These are phyloP conservation scores for Acanthamoeba healyi DNA, from an alignment of 208 protist genomes.

Conservation along the genomic window DNA sequence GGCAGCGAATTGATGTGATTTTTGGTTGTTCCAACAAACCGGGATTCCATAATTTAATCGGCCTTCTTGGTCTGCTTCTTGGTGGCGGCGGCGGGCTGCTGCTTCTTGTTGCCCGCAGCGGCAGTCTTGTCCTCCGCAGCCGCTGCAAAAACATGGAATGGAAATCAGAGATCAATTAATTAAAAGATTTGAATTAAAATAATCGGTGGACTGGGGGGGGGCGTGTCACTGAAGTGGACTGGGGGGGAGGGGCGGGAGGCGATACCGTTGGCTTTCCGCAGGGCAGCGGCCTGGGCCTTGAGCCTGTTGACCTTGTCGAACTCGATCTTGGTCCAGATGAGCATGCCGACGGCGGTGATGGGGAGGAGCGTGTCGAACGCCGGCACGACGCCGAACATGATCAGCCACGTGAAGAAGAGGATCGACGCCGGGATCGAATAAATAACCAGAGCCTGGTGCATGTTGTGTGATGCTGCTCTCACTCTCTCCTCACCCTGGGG, in stretches of 20 bases:
- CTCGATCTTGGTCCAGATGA: conserved; percentile 68
- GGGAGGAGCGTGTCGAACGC: conserved; percentile 56
- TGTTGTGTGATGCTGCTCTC: background rate
- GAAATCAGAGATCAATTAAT: too few species aligned
- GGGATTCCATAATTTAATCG: conserved; percentile 8
- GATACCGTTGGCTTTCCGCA: conserved; percentile 35
- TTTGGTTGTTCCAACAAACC: too few species aligned
- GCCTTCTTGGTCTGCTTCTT: conserved; percentile 15
- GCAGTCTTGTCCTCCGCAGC: background rate
- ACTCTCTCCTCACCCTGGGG: too few species aligned
- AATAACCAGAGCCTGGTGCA: conserved; percentile 52
- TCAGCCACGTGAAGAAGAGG: conserved; percentile 31
- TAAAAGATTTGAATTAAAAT: background rate
- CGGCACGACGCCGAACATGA: conserved; percentile 53
- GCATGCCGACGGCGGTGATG: conserved; percentile 59
- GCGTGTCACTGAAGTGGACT: too few species aligned
- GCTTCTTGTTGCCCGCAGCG: background rate
- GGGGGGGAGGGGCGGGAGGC: too few species aligned
- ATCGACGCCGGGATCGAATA: conserved; percentile 36
- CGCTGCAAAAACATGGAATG: too few species aligned
- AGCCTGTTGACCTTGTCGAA: conserved; percentile 59
- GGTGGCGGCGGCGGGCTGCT: too few species aligned
- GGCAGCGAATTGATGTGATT: too few species aligned
- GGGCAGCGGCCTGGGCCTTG: background rate
- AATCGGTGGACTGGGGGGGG: too few species aligned